Evolutionary conservation across 768 basidiomycete genomes (phyloP), one percentile per base, ranked within the genome.

Genomic region (Suillus subaureus): DNA sequence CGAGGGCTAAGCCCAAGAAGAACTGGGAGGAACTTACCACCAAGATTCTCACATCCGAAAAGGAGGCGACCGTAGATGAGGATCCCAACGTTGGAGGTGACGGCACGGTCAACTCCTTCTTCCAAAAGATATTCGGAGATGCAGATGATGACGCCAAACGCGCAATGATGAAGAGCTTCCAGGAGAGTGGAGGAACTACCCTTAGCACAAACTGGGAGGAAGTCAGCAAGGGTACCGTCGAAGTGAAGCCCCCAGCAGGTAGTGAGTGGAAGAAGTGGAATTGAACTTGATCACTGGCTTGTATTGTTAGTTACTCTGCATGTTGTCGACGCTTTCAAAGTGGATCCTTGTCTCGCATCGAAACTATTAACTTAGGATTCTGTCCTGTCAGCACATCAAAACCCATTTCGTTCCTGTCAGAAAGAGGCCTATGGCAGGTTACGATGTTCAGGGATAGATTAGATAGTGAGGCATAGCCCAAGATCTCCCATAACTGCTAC

Each of bases 81-180:
- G 94, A 94, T 73, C 92, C 95, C 39, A 98, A 97, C 76, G 89
- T 90, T 21, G 93, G 93, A 28, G 96, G 96, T 26, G 96, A 97
- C 76, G 85, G 81, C 65, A 87, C 92, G 6, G 84, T 97, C 65
- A 97, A 98, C 77, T 72, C 82, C 35, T 93, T 97, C 80, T 96
- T 96, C 87, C 91, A 93, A 73, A 92, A 93, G 80, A 87, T 99
- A 67, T 99, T 91, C 72, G 83, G 85, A 7, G 93, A 92, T 75
- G 92, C 96, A 31, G 95, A 97, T 70, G 93, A 95, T 0, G 93
- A 99, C 71, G 94, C 96, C 16, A 88, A 84, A 71, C 86, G 89
- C 43, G 97, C 97, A 4, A 99, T 99, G 96, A 89, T 98, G 89
- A 99, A 99, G 85, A 96, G 94, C 74, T 98, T 93, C 77, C 83